phyloP scores from a whole-genome alignment of 177 flowering plant genomes.

The Vitis hybrid region DNA sequence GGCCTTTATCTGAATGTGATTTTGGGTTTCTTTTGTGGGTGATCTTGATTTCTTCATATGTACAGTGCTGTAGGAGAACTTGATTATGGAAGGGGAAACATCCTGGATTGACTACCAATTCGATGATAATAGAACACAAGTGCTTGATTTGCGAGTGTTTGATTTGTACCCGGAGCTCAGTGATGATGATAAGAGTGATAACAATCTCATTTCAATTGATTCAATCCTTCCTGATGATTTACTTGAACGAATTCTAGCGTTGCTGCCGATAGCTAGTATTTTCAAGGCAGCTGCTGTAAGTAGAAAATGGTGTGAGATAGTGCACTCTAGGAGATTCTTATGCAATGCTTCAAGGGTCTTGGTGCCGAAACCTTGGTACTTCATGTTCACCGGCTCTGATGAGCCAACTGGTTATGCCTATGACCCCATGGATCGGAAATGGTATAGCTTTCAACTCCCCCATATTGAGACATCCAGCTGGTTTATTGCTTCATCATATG shows the following conservation, averaged over 20 bases:
- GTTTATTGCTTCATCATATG: constrained; percentile 74
- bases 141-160: constrained; percentile 23
- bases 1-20: too few species aligned
- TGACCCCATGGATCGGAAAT: constrained; percentile 79
- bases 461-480: constrained; percentile 60
- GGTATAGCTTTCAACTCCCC: constrained; percentile 85
- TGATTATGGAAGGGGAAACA: constrained; percentile 56
- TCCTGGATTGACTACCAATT: constrained; percentile 58
- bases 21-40: too few species aligned
- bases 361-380: constrained; percentile 87
- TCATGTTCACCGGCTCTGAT: constrained; percentile 71
- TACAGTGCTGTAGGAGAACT: too few species aligned
- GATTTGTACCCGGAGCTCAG: constrained; percentile 43
- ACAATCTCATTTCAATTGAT: constrained; percentile 44
- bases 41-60: too few species aligned
- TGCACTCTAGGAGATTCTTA: constrained; percentile 61
- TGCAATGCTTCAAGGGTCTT: constrained; percentile 54
- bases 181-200: constrained; percentile 46
- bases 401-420: constrained; percentile 81
- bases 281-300: constrained; percentile 83
- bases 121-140: constrained; percentile 19
- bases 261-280: constrained; percentile 78
- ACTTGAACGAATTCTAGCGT: constrained; percentile 72
- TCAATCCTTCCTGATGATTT: constrained; percentile 79
- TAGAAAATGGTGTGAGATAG: constrained; percentile 85